phyloP scores from a whole-genome alignment of 345 rosid genomes.

The Bruguiera parviflora region DNA sequence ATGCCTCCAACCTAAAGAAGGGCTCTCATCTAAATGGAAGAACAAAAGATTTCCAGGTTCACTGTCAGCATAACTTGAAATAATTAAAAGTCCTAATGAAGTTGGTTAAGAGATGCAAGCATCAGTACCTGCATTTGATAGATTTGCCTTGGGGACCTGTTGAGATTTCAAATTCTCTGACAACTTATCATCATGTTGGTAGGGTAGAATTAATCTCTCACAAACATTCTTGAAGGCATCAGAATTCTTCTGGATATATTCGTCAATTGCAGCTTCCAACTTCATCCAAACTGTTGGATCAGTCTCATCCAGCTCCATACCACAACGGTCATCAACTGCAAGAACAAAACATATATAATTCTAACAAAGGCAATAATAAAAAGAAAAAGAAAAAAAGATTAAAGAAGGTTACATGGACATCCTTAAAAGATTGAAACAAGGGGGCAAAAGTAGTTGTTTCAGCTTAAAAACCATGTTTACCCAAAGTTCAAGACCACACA shows the following conservation, averaged over 20 bases:
- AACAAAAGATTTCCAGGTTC: constrained; percentile 25
- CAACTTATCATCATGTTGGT: constrained; percentile 69
- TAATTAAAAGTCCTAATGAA: not conserved
- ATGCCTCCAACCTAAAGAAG: constrained; percentile 95
- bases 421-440: constrained; percentile 1
- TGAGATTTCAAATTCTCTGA: constrained; percentile 56
- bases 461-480: not conserved
- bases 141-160: constrained; percentile 33
- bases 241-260: constrained; percentile 70
- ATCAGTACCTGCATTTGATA: constrained; percentile 40
- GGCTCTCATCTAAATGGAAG: constrained; percentile 51
- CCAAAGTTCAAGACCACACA: not conserved
- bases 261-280: constrained; percentile 79
- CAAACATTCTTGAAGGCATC: constrained; percentile 64
- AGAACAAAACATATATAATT: constrained; percentile 17
- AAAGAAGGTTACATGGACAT: not conserved
- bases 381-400: not conserved
- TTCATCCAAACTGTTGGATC: constrained; percentile 94
- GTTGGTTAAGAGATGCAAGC: constrained; percentile 3
- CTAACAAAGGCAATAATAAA: not conserved
- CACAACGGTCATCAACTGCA: constrained; percentile 94
- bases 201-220: constrained; percentile 73
- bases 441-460: not conserved
- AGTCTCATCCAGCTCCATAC: constrained; percentile 98
- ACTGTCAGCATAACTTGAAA: constrained; percentile 12